Conservation (phyloP, 2,329 filamentous ascomycete genomes). For the Pseudogymnoascus sp. region DNA sequence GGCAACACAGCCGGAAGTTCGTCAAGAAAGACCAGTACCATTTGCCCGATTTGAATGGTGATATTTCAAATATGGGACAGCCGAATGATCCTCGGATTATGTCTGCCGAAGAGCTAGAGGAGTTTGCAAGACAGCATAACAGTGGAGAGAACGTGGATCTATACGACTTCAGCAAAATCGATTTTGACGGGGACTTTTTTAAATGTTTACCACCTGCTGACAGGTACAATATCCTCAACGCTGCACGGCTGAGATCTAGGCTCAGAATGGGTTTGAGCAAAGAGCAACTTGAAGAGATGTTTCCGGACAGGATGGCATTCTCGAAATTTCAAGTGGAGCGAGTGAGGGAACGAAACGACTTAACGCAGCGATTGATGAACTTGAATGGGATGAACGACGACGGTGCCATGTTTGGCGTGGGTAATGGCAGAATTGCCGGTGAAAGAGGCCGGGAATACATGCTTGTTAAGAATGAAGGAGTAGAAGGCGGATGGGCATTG, state of each 20-base stretch:
- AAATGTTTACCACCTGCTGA: constrained; percentile 81
- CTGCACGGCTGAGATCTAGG: constrained; percentile 76
- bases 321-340: constrained; percentile 94
- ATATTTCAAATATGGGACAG: constrained; percentile 76
- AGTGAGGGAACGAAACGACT: constrained; percentile 82
- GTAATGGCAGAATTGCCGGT: constrained; percentile 62
- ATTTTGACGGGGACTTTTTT: constrained; percentile 95
- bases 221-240: constrained; percentile 95
- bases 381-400: constrained; percentile 81
- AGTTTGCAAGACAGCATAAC: constrained; percentile 88
- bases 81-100: constrained; percentile 93
- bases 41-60: constrained; percentile 72
- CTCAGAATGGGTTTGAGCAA: constrained; percentile 94
- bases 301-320: constrained; percentile 94
- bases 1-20: constrained; percentile 67
- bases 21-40: constrained; percentile 93
- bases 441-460: constrained; percentile 93
- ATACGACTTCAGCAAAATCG: constrained; percentile 98
- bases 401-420: constrained; percentile 57
- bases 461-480: constrained; percentile 87
- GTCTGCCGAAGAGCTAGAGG: constrained; percentile 87
- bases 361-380: constrained; percentile 91
- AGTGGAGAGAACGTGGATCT: constrained; percentile 82
- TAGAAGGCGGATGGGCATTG: constrained; percentile 90
- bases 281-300: constrained; percentile 93